Evolutionary conservation across 2,329 filamentous ascomycete species (phyloP).

Genomic region (Penicillium vulpinum): DNA sequence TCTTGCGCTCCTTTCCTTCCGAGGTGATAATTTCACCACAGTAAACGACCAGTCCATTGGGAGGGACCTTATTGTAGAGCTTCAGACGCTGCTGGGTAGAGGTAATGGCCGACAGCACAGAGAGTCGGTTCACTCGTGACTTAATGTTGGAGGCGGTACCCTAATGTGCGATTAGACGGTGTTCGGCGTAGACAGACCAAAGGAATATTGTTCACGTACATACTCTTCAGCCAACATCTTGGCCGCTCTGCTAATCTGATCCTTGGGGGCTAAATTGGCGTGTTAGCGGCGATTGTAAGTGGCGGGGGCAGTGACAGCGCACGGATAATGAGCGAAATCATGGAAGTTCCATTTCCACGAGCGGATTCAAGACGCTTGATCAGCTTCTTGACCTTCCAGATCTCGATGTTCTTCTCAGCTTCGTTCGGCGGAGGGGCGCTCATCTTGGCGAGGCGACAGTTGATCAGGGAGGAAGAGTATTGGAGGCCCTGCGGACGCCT

Average conservation of each 20-base stretch:
- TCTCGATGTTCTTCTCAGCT: slow-evolving; percentile 94
- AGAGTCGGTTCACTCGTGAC: slow-evolving; percentile 97
- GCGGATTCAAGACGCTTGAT: slow-evolving; percentile 98
- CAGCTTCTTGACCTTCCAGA: slow-evolving; percentile 96
- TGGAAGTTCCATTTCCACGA: slow-evolving; percentile 96
- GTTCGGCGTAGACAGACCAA: not conserved
- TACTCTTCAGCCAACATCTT: slow-evolving; percentile 99
- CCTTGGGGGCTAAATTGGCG: slow-evolving; percentile 74
- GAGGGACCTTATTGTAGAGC: slow-evolving; percentile 97
- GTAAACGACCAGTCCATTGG: slow-evolving; percentile 96
- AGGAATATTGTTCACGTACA: slow-evolving; percentile 54
- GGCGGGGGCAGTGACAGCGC: slow-evolving; percentile 42
- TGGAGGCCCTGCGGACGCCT: slow-evolving; percentile 26
- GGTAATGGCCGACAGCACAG: slow-evolving; percentile 95
- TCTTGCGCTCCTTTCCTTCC: slow-evolving; percentile 98
- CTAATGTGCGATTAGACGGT: slow-evolving; percentile 46
- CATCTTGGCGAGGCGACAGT: slow-evolving; percentile 62
- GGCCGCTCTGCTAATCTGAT: slow-evolving; percentile 90
- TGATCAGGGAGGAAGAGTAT: slow-evolving; percentile 24
- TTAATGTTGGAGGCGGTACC: slow-evolving; percentile 99
- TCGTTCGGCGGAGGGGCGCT: slow-evolving; percentile 79
- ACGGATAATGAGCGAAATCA: slow-evolving; percentile 99
- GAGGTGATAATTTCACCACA: slow-evolving; percentile 99
- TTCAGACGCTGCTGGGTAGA: slow-evolving; percentile 99
- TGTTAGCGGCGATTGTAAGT: slow-evolving; percentile 21